Evolutionary conservation across 768 basidiomycete species (phyloP).

Genomic region (Tulasnella sp.): DNA sequence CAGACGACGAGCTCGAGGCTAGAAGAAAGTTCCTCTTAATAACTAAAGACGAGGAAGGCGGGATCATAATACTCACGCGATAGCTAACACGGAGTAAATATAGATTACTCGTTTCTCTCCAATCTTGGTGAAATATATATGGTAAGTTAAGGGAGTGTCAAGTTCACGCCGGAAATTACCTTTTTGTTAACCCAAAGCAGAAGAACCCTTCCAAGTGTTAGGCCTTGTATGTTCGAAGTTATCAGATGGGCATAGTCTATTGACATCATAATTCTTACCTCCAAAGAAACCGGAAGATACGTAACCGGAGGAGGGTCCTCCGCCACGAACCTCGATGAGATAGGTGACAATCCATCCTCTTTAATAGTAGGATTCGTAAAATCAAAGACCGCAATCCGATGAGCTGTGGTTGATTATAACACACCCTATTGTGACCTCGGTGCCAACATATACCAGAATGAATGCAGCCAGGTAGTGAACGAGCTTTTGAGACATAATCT

Average conservation of each 20-base stretch:
- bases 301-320: constrained; percentile 38
- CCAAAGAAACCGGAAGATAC: constrained; percentile 40
- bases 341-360: constrained; percentile 46
- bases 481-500: constrained; percentile 12
- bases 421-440: constrained; percentile 19
- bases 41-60: neutral
- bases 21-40: neutral
- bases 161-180: constrained; percentile 11
- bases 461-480: constrained; percentile 18
- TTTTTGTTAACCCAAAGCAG: constrained; percentile 12
- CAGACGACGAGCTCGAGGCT: constrained; percentile 28
- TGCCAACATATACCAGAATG: constrained; percentile 19
- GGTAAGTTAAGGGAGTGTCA: neutral
- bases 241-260: no score
- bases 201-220: constrained; percentile 15
- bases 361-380: neutral
- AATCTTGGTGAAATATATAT: neutral
- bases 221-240: no score
- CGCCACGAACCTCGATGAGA: constrained; percentile 33
- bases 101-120: constrained; percentile 18
- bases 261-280: constrained; percentile 5
- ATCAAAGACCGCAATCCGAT: neutral
- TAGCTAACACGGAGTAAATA: constrained; percentile 16
- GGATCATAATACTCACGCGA: constrained; percentile 18
- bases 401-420: neutral